Percentiles rank a stretch among this genome's conserved stretches.
These are phyloP conservation scores for Eucalyptus curtisii DNA, from an alignment of 345 rosid species.

Conservation along the genomic window DNA sequence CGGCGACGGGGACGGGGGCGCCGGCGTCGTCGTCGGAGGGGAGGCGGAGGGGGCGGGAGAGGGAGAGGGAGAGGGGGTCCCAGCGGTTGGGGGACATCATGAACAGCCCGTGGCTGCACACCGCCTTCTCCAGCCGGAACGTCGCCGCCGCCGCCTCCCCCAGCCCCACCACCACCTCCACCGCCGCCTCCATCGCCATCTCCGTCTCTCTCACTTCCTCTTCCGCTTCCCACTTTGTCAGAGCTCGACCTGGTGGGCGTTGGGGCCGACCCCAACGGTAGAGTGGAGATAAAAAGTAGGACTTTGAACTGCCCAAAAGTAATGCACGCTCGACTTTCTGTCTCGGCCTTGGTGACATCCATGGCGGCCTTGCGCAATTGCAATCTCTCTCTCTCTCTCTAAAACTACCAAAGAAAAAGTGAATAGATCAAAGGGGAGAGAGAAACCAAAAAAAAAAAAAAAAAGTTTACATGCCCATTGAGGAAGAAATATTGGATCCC, in stretches of 20 bases:
- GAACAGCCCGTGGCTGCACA: conserved; percentile 49
- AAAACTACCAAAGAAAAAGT: neutral
- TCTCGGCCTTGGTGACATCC: neutral
- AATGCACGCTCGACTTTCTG: neutral
- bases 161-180: neutral
- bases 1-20: neutral
- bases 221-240: neutral
- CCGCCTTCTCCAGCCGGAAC: conserved; percentile 30
- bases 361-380: neutral
- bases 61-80: conserved; percentile 24
- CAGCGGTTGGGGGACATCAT: conserved; percentile 42
- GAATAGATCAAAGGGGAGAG: too few relatives aligned
- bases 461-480: neutral
- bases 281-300: neutral
- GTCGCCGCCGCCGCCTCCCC: conserved; percentile 2
- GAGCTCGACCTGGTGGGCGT: neutral
- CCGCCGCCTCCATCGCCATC: neutral
- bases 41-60: conserved; percentile 34
- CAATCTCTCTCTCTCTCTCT: neutral
- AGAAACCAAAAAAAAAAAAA: neutral
- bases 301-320: neutral
- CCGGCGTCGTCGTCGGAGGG: neutral
- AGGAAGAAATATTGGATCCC: neutral
- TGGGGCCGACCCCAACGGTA: neutral
- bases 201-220: neutral